phyloP scores from a whole-genome alignment of 2,329 filamentous ascomycete genomes.

The Venturia asperata region DNA sequence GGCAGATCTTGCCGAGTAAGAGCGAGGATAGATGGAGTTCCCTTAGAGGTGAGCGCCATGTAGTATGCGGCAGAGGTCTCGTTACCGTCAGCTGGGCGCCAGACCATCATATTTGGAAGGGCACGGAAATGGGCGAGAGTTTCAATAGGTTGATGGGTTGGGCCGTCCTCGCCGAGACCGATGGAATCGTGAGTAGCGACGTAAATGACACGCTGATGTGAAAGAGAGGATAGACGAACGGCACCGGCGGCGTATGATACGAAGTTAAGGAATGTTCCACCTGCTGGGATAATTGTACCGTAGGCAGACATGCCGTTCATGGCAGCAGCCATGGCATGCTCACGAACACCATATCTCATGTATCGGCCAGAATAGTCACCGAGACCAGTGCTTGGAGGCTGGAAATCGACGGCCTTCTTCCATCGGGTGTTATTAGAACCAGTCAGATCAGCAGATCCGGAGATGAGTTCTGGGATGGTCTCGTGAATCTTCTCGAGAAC shows the following conservation, averaged over 20 bases:
- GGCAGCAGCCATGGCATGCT: slow-evolving; percentile 87
- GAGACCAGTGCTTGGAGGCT: slow-evolving; percentile 76
- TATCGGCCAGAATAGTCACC: slow-evolving; percentile 90
- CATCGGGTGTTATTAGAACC: slow-evolving; percentile 97
- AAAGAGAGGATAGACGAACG: slow-evolving; percentile 87
- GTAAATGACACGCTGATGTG: slow-evolving; percentile 86
- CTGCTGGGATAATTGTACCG: slow-evolving; percentile 87
- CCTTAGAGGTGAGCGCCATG: slow-evolving; percentile 79
- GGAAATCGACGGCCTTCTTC: slow-evolving; percentile 97
- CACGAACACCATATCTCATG: slow-evolving; percentile 83
- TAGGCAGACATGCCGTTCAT: slow-evolving; percentile 95
- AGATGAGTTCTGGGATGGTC: slow-evolving; percentile 80
- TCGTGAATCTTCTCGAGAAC: slow-evolving; percentile 83
- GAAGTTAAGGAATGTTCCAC: slow-evolving; percentile 98
- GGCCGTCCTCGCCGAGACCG: slow-evolving; percentile 95
- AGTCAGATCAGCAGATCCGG: slow-evolving; percentile 95
- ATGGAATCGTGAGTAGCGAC: slow-evolving; percentile 98
- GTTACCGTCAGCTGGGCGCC: slow-evolving; percentile 97
- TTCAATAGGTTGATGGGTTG: slow-evolving; percentile 98
- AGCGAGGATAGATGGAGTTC: slow-evolving; percentile 87
- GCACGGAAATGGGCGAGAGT: slow-evolving; percentile 97
- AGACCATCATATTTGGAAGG: slow-evolving; percentile 98
- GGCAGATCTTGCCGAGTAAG: slow-evolving; percentile 97
- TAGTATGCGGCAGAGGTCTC: slow-evolving; percentile 98
- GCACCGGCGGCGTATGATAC: slow-evolving; percentile 95